Percentiles rank a stretch among this genome's conserved stretches.
These are phyloP conservation scores for Stygiomarasmius scandens DNA, from an alignment of 1,284 basidiomycete species.

Conservation along the genomic window DNA sequence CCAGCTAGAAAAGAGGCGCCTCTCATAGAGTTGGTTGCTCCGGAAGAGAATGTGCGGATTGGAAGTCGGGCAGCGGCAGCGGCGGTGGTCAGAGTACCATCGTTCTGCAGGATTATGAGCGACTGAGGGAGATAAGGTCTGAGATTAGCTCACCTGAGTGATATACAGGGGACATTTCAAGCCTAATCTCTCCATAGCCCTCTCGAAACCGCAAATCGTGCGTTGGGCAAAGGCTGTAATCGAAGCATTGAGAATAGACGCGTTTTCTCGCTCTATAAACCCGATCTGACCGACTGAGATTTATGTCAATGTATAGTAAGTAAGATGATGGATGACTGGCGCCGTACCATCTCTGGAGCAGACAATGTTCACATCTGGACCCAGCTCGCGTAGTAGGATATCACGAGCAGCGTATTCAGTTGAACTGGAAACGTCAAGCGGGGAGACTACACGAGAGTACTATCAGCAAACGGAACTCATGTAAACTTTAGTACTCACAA, in stretches of 20 bases:
- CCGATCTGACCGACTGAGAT: constrained; percentile 49
- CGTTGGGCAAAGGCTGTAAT: constrained; percentile 52
- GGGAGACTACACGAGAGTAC: too few species aligned
- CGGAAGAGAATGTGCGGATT: constrained; percentile 59
- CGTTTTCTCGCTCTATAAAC: constrained; percentile 60
- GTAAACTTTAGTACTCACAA: constrained; percentile 31
- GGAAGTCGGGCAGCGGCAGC: constrained; percentile 51
- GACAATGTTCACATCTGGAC: constrained; percentile 43
- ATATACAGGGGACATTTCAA: constrained; percentile 56
- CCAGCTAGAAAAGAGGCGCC: constrained; percentile 57
- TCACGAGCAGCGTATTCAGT: constrained; percentile 45
- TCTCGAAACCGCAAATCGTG: constrained; percentile 52
- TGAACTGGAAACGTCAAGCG: constrained; percentile 42
- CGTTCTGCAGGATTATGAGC: constrained; percentile 36
- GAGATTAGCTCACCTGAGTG: constrained; percentile 31
- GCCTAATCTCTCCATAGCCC: constrained; percentile 46
- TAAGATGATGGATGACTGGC: too few species aligned
- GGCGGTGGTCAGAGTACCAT: constrained; percentile 55
- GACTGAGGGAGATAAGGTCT: not conserved
- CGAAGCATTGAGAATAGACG: constrained; percentile 60
- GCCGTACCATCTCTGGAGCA: constrained; percentile 49
- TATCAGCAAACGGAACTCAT: too few species aligned
- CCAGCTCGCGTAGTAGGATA: constrained; percentile 41
- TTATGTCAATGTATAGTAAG: not conserved
- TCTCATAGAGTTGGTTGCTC: constrained; percentile 65